Evolutionary conservation across 140 eudicot species (phyloP), one percentile per base, ranked within the genome.

Genomic region (Anethum foeniculum): DNA sequence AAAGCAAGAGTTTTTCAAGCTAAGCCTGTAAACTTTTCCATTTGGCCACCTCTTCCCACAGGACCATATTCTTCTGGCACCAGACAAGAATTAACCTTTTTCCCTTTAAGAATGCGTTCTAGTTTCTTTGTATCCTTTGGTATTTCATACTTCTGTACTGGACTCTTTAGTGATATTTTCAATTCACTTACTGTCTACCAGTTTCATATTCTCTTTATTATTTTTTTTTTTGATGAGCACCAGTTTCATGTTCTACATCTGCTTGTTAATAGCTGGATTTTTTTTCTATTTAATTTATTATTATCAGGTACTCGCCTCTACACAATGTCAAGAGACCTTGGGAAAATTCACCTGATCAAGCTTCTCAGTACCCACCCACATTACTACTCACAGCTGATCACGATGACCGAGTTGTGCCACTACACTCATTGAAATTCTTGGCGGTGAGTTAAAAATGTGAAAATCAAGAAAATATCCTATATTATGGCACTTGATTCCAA

Each of bases 381-480:
- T 89, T 95, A 92, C 72, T 95, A 79, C 81, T 95, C 82, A 95
- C 99, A 44, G 98, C 99, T 27, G 98, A 95, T 87, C 99, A 95
- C 71, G 99, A 95, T 79, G 99, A 95, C 36, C 93, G 99, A 32
- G 99, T 95, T 48, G 99, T 95, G 77, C 98, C 98, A 58, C 80
- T 95, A 62, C 99, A 95, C 89, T 90, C 99, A 13, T 81, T 95
- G 69, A 95, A 95, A 78, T 80, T 90, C 46, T 77, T 92, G 79
- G 97, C 97, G 86, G 99, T 95, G 73, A 21, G 93, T 83, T 34
- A 79, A 27, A 76, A 52, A 48, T 39, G 14, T 39, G 38, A 15
- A 46, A 74, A 67, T 32, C 13, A 49, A 52, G 44, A 41, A 41
- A 38, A 10, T 14, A 12, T 49, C 18, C 27, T 72, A 36, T 30